phyloP scores from a whole-genome alignment of 2,329 filamentous ascomycete genomes.

The Sclerotinia sclerotiorum region DNA sequence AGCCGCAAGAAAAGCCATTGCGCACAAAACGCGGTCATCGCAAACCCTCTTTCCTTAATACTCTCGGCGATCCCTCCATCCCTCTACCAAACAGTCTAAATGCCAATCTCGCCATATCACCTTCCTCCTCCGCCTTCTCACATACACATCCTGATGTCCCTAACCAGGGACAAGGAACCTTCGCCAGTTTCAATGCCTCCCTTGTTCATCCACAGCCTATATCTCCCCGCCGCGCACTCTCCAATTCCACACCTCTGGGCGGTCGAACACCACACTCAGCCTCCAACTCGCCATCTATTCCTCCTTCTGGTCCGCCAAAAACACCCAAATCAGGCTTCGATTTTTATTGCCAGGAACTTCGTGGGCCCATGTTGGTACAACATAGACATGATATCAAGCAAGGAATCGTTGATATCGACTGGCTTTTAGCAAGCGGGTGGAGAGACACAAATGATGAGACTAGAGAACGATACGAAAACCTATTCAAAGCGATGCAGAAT shows the following conservation, averaged over 20 bases:
- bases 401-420: conserved; percentile 37
- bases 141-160: conserved; percentile 47
- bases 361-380: conserved; percentile 31
- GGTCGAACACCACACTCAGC: conserved; percentile 19
- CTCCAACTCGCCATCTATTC: conserved; percentile 24
- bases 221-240: conserved; percentile 14
- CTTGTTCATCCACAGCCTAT: conserved; percentile 29
- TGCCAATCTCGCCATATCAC: conserved; percentile 47
- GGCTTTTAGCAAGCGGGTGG: conserved; percentile 37
- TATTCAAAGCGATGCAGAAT: conserved; percentile 10
- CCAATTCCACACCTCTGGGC: conserved; percentile 19
- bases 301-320: conserved; percentile 21
- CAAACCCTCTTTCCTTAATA: conserved; percentile 50
- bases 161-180: conserved; percentile 43
- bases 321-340: conserved; percentile 37
- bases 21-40: conserved; percentile 72
- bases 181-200: conserved; percentile 19
- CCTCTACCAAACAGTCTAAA: conserved; percentile 49
- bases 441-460: conserved; percentile 26
- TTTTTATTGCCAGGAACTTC: conserved; percentile 36
- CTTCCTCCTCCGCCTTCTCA: conserved; percentile 54
- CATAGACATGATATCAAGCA: conserved; percentile 35
- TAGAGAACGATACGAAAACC: conserved; percentile 9
- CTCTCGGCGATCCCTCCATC: conserved; percentile 43
- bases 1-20: conserved; percentile 78